Conservation (phyloP, 495 filamentous ascomycete species). For the Cenococcum geophilum region DNA sequence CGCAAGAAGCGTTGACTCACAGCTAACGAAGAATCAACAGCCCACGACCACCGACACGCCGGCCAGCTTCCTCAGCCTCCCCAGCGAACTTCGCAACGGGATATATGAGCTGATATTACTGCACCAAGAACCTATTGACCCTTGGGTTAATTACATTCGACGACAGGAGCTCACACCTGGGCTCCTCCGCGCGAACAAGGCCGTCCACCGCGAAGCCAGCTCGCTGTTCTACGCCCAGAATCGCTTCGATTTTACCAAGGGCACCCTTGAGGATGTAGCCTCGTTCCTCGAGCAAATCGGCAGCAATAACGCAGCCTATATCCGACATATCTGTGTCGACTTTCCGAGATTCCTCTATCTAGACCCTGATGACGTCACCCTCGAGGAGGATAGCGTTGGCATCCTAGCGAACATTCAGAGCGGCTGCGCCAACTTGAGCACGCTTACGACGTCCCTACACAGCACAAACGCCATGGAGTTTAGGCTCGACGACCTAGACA, state of each 20-base stretch:
- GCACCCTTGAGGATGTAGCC: not conserved
- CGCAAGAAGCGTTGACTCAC: too few species aligned
- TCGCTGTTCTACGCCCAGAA: conserved; percentile 2
- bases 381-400: not conserved
- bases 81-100: conserved; percentile 2
- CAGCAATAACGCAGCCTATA: not conserved
- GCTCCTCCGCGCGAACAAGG: not conserved
- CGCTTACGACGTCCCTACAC: too few species aligned
- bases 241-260: not conserved
- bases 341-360: not conserved
- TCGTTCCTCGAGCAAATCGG: not conserved
- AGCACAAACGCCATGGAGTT: too few species aligned
- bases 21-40: too few species aligned
- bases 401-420: not conserved
- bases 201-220: conserved; percentile 2
- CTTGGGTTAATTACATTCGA: too few species aligned
- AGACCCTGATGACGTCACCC: not conserved
- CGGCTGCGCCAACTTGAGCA: too few species aligned
- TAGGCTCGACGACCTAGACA: too few species aligned
- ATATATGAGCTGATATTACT: not conserved
- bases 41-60: not conserved
- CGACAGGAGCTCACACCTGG: too few species aligned
- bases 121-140: not conserved
- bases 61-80: conserved; percentile 1
- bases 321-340: not conserved